Percentiles rank a stretch among this genome's conserved stretches.
These are phyloP conservation scores for Mycena belliarum DNA, from an alignment of 768 basidiomycete genomes.

Conservation along the genomic window DNA sequence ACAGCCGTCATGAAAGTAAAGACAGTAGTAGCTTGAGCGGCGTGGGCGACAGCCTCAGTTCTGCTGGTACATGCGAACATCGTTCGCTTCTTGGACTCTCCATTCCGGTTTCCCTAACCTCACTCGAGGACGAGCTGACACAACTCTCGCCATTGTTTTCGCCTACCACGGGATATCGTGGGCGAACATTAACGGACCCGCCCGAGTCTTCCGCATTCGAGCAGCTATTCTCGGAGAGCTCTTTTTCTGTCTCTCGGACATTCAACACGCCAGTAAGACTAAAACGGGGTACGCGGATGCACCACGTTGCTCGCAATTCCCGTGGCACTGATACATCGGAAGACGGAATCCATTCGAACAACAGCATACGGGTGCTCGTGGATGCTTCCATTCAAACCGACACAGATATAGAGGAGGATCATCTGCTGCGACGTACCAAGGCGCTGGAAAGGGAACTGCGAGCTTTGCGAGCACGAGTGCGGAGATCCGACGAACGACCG, in stretches of 20 bases:
- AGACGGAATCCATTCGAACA: not conserved
- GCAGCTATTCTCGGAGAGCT: constrained; percentile 2
- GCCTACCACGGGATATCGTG: not conserved
- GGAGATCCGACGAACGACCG: constrained; percentile 1
- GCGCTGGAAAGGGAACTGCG: constrained; percentile 17
- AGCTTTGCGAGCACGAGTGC: not conserved
- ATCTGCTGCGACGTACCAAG: constrained; percentile 13
- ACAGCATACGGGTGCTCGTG: not conserved
- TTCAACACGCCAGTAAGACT: constrained; percentile 2
- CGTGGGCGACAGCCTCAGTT: not conserved
- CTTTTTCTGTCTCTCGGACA: not conserved
- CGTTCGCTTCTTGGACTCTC: constrained; percentile 4
- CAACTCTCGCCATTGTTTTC: constrained; percentile 20
- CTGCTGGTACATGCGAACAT: not conserved
- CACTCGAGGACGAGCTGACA: constrained; percentile 13
- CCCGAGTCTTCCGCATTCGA: not conserved
- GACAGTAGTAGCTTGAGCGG: not conserved
- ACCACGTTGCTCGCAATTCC: not conserved
- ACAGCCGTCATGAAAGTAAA: not conserved
- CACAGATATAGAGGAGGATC: constrained; percentile 4
- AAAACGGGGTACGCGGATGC: not conserved
- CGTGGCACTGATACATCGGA: constrained; percentile 11
- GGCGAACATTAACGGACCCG: not conserved
- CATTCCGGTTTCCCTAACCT: constrained; percentile 16
- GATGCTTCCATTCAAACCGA: constrained; percentile 12